A percentile compares a stretch with the other conserved stretches of the same genome.
Evolutionary conservation across 768 basidiomycete genomes (phyloP).

Genomic region (Porpolomopsis calyptriformis): DNA sequence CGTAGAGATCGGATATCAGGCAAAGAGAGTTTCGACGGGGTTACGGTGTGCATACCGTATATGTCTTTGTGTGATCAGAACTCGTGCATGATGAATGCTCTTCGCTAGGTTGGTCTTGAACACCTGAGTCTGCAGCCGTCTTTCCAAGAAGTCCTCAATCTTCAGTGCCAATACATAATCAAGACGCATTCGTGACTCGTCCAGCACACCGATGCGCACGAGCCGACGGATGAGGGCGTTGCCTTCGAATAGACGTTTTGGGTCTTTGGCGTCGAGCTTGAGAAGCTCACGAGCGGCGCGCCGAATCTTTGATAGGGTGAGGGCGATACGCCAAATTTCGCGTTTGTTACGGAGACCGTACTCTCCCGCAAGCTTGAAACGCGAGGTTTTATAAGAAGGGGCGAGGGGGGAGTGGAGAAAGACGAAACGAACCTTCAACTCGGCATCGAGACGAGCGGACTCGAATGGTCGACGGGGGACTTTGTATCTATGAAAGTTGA

Average conservation of each 20-base stretch:
- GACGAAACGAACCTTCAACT: constrained; percentile 72
- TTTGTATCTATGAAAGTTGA: constrained; percentile 68
- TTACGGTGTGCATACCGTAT: constrained; percentile 62
- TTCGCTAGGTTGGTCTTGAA: constrained; percentile 98
- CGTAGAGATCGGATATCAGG: background rate
- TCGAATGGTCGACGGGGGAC: constrained; percentile 96
- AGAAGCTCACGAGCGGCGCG: constrained; percentile 99
- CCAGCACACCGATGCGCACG: constrained; percentile 99
- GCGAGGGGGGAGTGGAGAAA: constrained; percentile 1
- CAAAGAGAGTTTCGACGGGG: background rate
- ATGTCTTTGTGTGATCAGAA: constrained; percentile 95
- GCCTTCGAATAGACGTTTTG: constrained; percentile 99
- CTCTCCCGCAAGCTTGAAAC: constrained; percentile 86
- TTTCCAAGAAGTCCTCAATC: constrained; percentile 99
- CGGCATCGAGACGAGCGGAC: constrained; percentile 97
- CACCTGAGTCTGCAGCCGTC: constrained; percentile 96
- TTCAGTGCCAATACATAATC: constrained; percentile 99
- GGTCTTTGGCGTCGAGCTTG: constrained; percentile 99
- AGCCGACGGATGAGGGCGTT: constrained; percentile 93
- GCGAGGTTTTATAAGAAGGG: background rate
- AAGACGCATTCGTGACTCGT: constrained; percentile 97
- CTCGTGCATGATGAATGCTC: constrained; percentile 97
- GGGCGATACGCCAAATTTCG: constrained; percentile 99
- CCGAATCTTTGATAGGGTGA: constrained; percentile 98
- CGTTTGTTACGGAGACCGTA: constrained; percentile 99